Percentiles rank a stretch among this genome's conserved stretches.
Conservation (phyloP, 179 eudicot species). For the Monotropa hypopitys region DNA sequence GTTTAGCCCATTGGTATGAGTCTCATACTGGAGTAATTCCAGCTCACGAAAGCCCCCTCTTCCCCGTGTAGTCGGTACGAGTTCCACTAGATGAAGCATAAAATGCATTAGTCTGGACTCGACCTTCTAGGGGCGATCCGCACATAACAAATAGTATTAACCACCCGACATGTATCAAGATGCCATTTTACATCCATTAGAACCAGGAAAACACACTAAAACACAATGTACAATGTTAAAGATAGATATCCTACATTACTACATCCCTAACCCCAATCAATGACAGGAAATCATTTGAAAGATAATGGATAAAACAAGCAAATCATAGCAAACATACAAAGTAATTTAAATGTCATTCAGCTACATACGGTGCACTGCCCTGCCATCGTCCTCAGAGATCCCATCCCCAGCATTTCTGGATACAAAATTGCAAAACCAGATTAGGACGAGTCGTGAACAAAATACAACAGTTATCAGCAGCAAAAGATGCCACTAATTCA, state of each 20-base stretch:
- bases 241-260: not conserved
- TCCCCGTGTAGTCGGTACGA: no score
- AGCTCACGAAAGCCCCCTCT: no score
- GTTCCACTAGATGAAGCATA: no score
- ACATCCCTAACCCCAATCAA: not conserved
- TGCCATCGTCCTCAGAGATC: slow-evolving; percentile 34
- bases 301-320: not conserved
- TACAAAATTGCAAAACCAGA: not conserved
- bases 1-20: no score
- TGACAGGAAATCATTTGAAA: not conserved
- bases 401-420: slow-evolving; percentile 53
- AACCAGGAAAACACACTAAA: slow-evolving; percentile 4
- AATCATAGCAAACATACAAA: not conserved
- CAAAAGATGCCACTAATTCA: not conserved
- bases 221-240: not conserved
- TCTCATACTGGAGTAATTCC: no score
- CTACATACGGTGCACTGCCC: slow-evolving; percentile 36
- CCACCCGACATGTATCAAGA: no score
- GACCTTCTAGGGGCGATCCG: no score
- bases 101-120: no score
- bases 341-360: not conserved
- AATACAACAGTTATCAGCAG: not conserved
- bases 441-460: not conserved
- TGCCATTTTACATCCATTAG: no score
- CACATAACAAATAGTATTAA: no score